Evolutionary conservation across 192 early-diverging fungal genomes (phyloP).

Genomic region (Powellomyces hirtus): DNA sequence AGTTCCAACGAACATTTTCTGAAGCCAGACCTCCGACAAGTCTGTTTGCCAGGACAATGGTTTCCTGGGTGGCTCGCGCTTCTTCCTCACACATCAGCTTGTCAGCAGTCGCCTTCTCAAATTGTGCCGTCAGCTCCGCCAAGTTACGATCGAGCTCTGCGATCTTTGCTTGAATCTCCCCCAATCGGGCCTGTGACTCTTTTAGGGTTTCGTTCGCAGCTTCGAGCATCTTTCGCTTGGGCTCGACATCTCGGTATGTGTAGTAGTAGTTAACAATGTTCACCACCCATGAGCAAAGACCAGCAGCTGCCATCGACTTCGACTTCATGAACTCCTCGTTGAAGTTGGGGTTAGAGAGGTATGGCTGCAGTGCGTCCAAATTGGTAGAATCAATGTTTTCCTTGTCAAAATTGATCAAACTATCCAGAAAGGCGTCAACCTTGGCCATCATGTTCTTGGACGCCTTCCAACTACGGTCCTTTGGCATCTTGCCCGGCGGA

Average conservation of each 20-base stretch:
- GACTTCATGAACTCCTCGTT: constrained; percentile 63
- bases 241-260: constrained; percentile 65
- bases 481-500: constrained; percentile 64
- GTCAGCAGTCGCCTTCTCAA: constrained; percentile 65
- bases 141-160: constrained; percentile 60
- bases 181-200: constrained; percentile 51
- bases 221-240: constrained; percentile 58
- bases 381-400: constrained; percentile 60
- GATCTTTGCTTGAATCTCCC: constrained; percentile 62
- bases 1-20: constrained; percentile 68
- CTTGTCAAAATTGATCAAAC: constrained; percentile 61
- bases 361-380: constrained; percentile 61
- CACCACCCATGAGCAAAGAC: constrained; percentile 64
- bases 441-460: constrained; percentile 71
- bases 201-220: constrained; percentile 55
- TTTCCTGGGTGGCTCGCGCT: constrained; percentile 60
- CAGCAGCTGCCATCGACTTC: constrained; percentile 65
- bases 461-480: constrained; percentile 66
- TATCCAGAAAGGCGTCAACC: constrained; percentile 64
- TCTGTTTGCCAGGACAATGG: constrained; percentile 62
- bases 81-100: constrained; percentile 65
- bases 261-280: constrained; percentile 63
- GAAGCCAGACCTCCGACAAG: constrained; percentile 65
- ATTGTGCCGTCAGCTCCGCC: constrained; percentile 58
- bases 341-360: constrained; percentile 62